These are phyloP conservation scores for Fragaria nilgerrensis DNA, from an alignment of 306 rosid species.

Conservation along the genomic window DNA sequence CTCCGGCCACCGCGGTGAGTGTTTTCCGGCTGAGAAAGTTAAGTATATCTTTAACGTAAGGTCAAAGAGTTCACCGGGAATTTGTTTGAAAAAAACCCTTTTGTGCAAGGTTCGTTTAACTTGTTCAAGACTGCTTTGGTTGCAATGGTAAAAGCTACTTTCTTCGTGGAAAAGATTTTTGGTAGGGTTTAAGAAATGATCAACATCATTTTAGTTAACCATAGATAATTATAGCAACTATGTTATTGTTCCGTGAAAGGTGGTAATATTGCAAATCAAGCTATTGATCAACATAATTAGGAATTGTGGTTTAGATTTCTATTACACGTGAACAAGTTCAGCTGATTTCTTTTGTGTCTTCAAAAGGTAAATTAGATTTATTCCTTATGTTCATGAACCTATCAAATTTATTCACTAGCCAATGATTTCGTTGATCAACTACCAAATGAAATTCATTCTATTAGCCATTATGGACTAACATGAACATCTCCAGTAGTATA, in stretches of 20 bases:
- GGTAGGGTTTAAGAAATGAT: slow-evolving; percentile 24
- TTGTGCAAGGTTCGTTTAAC: slow-evolving; percentile 14
- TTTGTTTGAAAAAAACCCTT: not conserved
- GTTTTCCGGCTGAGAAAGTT: not conserved
- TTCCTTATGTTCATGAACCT: not conserved
- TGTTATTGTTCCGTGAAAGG: slow-evolving; percentile 41
- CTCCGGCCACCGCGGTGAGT: not conserved
- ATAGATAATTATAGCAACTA: slow-evolving; percentile 17
- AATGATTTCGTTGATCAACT: not conserved
- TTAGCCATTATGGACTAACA: not conserved
- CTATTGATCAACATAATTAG: slow-evolving; percentile 23
- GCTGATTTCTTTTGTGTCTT: not conserved
- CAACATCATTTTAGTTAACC: not conserved
- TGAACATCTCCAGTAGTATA: too few relatives aligned
- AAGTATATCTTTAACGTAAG: not conserved
- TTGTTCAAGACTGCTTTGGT: slow-evolving; percentile 4
- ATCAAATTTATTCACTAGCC: not conserved
- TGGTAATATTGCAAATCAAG: slow-evolving; percentile 19
- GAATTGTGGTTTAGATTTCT: slow-evolving; percentile 27
- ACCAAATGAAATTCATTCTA: not conserved
- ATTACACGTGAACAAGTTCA: slow-evolving; percentile 38
- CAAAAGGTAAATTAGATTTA: not conserved
- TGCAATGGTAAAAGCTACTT: not conserved
- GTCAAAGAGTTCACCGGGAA: not conserved
- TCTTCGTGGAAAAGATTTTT: slow-evolving; percentile 8